phyloP scores from a whole-genome alignment of 139 green algal species.

The Gonium pectorale region DNA sequence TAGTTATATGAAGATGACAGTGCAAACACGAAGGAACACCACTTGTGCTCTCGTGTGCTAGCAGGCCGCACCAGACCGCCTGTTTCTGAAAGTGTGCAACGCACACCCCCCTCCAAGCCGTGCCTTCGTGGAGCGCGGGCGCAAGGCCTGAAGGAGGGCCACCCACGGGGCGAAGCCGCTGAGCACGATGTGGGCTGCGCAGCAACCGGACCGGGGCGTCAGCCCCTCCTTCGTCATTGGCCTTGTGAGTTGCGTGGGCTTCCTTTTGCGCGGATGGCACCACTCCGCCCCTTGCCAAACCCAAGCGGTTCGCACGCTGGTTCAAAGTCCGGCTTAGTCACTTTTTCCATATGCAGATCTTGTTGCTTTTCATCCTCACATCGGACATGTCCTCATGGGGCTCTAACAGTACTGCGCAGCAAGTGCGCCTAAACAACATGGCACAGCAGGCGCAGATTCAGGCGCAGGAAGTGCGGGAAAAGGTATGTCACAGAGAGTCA shows the following conservation, averaged over 20 bases:
- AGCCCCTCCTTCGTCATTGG: slow-evolving; percentile 15
- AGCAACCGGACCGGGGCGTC: background rate
- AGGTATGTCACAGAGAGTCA: background rate
- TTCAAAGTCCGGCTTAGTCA: too few species aligned
- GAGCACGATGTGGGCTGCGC: slow-evolving; percentile 23
- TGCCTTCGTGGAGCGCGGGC: too few species aligned
- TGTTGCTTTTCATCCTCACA: slow-evolving; percentile 28
- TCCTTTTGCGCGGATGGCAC: too few species aligned
- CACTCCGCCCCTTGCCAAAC: too few species aligned
- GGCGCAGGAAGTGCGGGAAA: slow-evolving; percentile 32
- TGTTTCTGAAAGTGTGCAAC: too few species aligned
- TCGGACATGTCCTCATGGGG: slow-evolving; percentile 14
- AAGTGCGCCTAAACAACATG: slow-evolving; percentile 34
- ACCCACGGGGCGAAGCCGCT: too few species aligned
- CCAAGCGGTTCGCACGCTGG: too few species aligned
- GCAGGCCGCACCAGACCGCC: too few species aligned
- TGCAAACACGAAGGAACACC: too few species aligned
- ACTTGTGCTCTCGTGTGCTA: too few species aligned
- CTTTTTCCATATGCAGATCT: background rate
- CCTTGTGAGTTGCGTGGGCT: slow-evolving; percentile 14
- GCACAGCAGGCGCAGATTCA: background rate
- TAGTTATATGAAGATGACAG: too few species aligned
- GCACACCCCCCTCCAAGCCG: too few species aligned
- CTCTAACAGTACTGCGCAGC: background rate
- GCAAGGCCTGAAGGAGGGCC: background rate